Base-by-base conservation (phyloP, 2,329 filamentous ascomycete species). In the Xylariaceae sp. region DNA sequence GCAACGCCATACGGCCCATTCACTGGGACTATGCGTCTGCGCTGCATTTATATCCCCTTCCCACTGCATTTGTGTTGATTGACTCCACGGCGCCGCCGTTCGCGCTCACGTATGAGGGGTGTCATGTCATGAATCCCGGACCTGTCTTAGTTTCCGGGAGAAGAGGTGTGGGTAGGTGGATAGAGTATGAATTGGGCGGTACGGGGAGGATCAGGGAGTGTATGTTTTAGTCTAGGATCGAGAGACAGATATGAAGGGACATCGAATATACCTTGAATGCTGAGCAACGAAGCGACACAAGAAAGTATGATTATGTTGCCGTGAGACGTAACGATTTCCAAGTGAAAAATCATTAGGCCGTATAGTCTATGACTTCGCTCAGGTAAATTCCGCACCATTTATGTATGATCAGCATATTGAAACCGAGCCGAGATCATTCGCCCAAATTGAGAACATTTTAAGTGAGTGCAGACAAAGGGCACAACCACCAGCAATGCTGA, bases 41-140 rank as follows among this genome's bases (percentile, higher is more conserved):
- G 2, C 71, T 97, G 58, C 87, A 90, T 49, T 73, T 99, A 18
- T 97, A 97, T 68, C 94, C 93, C 9, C 72, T 97, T 28, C 94
- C 94, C 2, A 93, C 89, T 17, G 84, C 89, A 1, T 75, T 97
- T 64, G 82, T 95, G 14, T 73, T 99, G 4, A 86, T 90, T 2
- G 94, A 99, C 71, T 77, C 87, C 0, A 89, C 92, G 40, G 86
- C 87, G 10, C 86, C 89, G 13, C 80, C 90, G 0, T 99, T 96
- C 65, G 88, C 87, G 48, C 76, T 97, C 58, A 96, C 89, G 13
- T 97, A 97, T 66, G 93, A 96, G 70, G 93, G 92, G 0, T 97
- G 94, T 66, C 89, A 94, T 73, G 92, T 97, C 33, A 86, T 99
- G 81, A 99, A 99, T 68, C 92, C 94, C 0, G 90, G 91, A 6